These are phyloP conservation scores for Coffea canephora DNA, from an alignment of 257 asterid species.

Conservation along the genomic window DNA sequence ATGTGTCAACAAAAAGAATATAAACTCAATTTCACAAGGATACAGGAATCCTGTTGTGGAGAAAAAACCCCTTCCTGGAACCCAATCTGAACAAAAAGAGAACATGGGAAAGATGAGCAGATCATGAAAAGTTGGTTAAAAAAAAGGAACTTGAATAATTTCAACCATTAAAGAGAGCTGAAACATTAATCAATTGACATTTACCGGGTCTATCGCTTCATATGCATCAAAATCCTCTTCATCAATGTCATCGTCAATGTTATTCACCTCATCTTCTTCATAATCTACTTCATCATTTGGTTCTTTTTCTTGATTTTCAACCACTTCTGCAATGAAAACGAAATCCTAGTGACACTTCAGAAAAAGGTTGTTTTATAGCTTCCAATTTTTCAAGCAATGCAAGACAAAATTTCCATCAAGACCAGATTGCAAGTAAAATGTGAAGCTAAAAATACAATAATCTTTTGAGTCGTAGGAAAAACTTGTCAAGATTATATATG, in stretches of 20 bases:
- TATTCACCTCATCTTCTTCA: slow-evolving; percentile 58
- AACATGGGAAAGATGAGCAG: slow-evolving; percentile 12
- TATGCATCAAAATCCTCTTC: slow-evolving; percentile 60
- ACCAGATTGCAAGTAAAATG: neutral
- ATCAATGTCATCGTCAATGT: slow-evolving; percentile 64
- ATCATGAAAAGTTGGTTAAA: neutral
- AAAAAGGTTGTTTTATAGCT: slow-evolving; percentile 4
- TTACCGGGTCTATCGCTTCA: slow-evolving; percentile 53
- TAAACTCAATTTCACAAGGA: slow-evolving; percentile 39
- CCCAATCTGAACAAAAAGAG: slow-evolving; percentile 42
- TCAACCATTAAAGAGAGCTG: neutral
- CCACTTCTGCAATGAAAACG: slow-evolving; percentile 33
- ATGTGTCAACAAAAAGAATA: neutral
- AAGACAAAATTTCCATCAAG: neutral
- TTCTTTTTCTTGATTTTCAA: slow-evolving; percentile 51
- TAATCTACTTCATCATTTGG: slow-evolving; percentile 45
- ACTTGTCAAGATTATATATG: neutral
- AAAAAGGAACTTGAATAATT: neutral
- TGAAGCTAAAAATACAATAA: neutral
- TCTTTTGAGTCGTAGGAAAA: neutral
- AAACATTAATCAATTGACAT: slow-evolving; percentile 1
- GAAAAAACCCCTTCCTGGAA: slow-evolving; percentile 37
- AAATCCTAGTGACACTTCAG: neutral
- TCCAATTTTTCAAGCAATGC: neutral
- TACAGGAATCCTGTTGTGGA: slow-evolving; percentile 51